phyloP scores from a whole-genome alignment of 495 filamentous ascomycete species.

The Pyrenopolyporus hunteri region DNA sequence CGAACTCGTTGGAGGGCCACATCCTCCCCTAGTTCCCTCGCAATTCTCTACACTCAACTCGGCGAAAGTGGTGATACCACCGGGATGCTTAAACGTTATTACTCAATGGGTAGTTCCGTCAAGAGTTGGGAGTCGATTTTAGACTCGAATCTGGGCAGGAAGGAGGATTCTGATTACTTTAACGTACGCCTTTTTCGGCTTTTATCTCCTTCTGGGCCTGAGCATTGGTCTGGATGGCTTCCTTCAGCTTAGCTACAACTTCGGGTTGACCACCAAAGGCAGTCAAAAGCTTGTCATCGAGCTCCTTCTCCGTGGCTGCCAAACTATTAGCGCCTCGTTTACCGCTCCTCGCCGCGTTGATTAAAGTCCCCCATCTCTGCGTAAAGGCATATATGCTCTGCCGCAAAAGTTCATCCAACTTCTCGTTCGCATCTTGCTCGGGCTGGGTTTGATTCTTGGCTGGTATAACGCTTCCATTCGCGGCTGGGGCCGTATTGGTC shows the following conservation, averaged over 20 bases:
- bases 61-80: too few relatives aligned
- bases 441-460: constrained; percentile 24
- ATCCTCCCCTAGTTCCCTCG: too few relatives aligned
- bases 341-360: constrained; percentile 46
- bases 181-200: constrained; percentile 41
- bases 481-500: constrained; percentile 24
- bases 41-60: too few relatives aligned
- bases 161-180: constrained; percentile 1
- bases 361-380: constrained; percentile 58
- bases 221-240: constrained; percentile 55
- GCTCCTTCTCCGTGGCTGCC: constrained; percentile 51
- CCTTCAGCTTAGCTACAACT: constrained; percentile 56
- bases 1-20: too few relatives aligned
- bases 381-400: constrained; percentile 83
- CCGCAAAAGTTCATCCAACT: constrained; percentile 77
- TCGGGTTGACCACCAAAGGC: constrained; percentile 57
- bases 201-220: constrained; percentile 46
- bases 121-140: too few relatives aligned
- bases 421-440: constrained; percentile 72
- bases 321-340: constrained; percentile 47
- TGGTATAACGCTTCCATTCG: constrained; percentile 13
- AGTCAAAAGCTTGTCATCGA: constrained; percentile 51
- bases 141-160: too few relatives aligned
- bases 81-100: too few relatives aligned
- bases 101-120: too few relatives aligned